Conservation (phyloP, 139 green algal genomes). For the Coelastrella sp. region DNA sequence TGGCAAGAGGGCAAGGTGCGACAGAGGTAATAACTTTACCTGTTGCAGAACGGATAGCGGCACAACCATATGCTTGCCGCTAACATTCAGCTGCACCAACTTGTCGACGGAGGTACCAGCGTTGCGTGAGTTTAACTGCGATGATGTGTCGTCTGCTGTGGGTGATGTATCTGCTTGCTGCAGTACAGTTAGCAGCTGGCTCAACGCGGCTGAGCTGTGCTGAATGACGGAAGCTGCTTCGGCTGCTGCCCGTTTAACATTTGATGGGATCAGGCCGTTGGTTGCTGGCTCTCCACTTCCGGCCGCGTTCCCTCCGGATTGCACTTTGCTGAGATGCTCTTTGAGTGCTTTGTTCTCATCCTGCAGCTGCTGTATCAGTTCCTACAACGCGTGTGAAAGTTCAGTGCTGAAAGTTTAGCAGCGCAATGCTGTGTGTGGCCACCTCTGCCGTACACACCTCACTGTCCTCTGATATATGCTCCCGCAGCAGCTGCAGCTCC, state of each 20-base stretch:
- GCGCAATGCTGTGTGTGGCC: too few species aligned
- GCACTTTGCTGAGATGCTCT: not conserved
- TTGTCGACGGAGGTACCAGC: not conserved
- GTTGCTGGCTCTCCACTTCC: not conserved
- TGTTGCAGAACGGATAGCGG: slow-evolving; percentile 15
- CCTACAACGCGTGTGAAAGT: not conserved
- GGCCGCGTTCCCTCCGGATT: not conserved
- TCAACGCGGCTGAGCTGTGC: not conserved
- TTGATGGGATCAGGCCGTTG: not conserved
- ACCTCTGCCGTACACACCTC: not conserved
- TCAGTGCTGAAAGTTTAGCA: too few species aligned
- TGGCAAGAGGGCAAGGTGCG: not conserved
- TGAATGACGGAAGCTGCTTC: not conserved
- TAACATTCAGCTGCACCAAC: slow-evolving; percentile 27
- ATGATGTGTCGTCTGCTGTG: not conserved
- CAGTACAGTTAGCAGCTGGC: not conserved
- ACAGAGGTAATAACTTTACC: not conserved
- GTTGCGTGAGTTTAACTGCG: not conserved
- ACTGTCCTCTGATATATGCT: not conserved
- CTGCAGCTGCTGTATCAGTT: slow-evolving; percentile 10
- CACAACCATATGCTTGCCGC: not conserved
- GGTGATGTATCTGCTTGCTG: not conserved
- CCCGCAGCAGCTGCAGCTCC: slow-evolving; percentile 23
- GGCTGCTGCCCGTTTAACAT: not conserved
- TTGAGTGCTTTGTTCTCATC: not conserved